Conservation (phyloP, 2,329 filamentous ascomycete genomes). For the Fusarium continuum region DNA sequence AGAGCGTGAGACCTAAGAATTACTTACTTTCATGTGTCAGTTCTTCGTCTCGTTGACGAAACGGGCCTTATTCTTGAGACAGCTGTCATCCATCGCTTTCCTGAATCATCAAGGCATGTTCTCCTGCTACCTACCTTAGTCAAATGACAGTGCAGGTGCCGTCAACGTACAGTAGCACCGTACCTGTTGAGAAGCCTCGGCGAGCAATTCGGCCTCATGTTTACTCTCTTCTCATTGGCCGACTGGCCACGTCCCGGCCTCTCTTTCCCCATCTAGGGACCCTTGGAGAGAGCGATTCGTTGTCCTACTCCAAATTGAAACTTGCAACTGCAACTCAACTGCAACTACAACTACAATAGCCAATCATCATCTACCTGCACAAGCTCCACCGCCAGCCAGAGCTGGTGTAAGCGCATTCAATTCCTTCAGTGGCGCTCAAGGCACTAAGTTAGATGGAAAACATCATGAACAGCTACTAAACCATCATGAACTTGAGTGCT, state of each 20-base stretch:
- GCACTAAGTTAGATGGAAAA: too few relatives aligned
- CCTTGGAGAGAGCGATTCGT: slow-evolving; percentile 23
- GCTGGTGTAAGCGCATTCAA: slow-evolving; percentile 27
- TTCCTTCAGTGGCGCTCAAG: too few relatives aligned
- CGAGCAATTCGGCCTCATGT: slow-evolving; percentile 21
- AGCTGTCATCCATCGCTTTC: neutral
- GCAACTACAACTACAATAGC: neutral
- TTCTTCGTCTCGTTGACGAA: neutral
- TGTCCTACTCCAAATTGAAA: slow-evolving; percentile 8
- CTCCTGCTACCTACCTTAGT: slow-evolving; percentile 13
- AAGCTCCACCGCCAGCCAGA: slow-evolving; percentile 25
- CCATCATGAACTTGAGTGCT: slow-evolving; percentile 24
- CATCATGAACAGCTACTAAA: slow-evolving; percentile 21
- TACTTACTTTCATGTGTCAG: slow-evolving; percentile 10
- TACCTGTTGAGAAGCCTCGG: slow-evolving; percentile 21
- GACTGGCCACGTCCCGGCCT: slow-evolving; percentile 1
- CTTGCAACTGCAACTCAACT: too few relatives aligned
- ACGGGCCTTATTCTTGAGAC: neutral
- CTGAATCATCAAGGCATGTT: neutral
- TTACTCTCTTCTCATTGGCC: slow-evolving; percentile 18
- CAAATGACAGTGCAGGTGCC: slow-evolving; percentile 22
- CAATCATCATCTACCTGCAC: slow-evolving; percentile 18
- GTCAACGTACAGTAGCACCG: slow-evolving; percentile 21
- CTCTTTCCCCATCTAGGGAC: slow-evolving; percentile 32
- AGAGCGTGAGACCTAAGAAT: slow-evolving; percentile 3